These are phyloP conservation scores for Actinomucor elegans DNA, from an alignment of 371 early-diverging fungal genomes.

Conservation along the genomic window DNA sequence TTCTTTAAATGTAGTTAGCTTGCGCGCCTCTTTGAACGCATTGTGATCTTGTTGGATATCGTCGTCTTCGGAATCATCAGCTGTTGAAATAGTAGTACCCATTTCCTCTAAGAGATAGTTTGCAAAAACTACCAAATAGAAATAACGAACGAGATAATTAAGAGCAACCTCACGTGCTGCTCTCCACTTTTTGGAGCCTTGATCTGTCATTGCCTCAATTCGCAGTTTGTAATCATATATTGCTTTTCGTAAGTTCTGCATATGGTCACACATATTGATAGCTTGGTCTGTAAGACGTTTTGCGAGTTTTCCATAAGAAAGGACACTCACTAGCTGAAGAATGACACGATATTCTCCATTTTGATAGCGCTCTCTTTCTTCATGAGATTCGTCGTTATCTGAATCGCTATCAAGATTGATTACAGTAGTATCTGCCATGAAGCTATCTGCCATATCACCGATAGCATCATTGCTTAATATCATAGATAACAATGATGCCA, in stretches of 20 bases:
- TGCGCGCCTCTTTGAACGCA: conserved; percentile 39
- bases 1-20: conserved; percentile 42
- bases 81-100: conserved; percentile 5
- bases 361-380: conserved; percentile 49
- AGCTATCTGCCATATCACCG: conserved; percentile 32
- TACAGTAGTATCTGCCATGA: conserved; percentile 17
- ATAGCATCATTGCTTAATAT: conserved; percentile 39
- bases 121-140: conserved; percentile 73
- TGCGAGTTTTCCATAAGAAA: conserved; percentile 66
- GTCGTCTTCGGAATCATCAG: conserved; percentile 4
- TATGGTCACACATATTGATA: conserved; percentile 73
- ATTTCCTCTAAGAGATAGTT: conserved; percentile 68
- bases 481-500: conserved; percentile 57
- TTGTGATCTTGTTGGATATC: conserved; percentile 1
- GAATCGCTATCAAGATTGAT: background rate
- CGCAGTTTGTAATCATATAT: conserved; percentile 69
- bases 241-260: conserved; percentile 74
- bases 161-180: conserved; percentile 46
- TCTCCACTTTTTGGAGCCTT: conserved; percentile 48
- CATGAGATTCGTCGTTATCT: conserved; percentile 36
- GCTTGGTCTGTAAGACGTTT: conserved; percentile 72
- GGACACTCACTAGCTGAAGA: conserved; percentile 65
- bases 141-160: conserved; percentile 72
- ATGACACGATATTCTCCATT: conserved; percentile 70
- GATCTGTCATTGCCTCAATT: conserved; percentile 52